Conservation (phyloP, 139 green algal genomes). For the Volvox africanus region DNA sequence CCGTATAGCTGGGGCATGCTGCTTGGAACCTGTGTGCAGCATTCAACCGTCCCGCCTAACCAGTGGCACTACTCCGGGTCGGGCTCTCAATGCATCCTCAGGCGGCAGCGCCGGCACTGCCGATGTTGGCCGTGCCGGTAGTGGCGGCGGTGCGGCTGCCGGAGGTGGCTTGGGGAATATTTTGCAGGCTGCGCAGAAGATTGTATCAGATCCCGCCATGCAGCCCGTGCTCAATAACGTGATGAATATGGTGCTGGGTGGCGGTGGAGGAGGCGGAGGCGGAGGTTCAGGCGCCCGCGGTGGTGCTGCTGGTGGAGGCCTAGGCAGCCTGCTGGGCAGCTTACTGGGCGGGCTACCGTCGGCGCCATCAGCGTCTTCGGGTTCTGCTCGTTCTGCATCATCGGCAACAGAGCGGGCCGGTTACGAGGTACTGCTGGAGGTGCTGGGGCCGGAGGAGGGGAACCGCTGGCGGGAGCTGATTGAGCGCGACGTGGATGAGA, state of each 20-base stretch:
- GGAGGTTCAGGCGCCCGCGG: conserved; percentile 29
- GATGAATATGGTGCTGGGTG: conserved; percentile 42
- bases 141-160: background rate
- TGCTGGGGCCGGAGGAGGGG: conserved; percentile 42
- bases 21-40: no score
- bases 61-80: no score
- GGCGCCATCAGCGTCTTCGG: background rate
- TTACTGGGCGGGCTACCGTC: conserved; percentile 46
- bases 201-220: conserved; percentile 63
- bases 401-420: background rate
- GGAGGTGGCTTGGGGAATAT: conserved; percentile 58
- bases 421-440: conserved; percentile 41
- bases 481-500: conserved; percentile 34
- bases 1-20: no score
- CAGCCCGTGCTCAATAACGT: conserved; percentile 53
- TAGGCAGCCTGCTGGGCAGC: conserved; percentile 48
- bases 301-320: background rate
- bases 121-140: background rate
- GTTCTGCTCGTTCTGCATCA: background rate
- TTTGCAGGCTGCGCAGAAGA: conserved; percentile 59
- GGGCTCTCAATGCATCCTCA: no score
- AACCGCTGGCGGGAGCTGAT: conserved; percentile 32
- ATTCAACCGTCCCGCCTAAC: no score
- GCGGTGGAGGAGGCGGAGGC: conserved; percentile 16
- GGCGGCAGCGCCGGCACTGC: background rate